Evolutionary conservation across 441 rosid genomes (phyloP).

Genomic region (Heliophila coronopifolia): DNA sequence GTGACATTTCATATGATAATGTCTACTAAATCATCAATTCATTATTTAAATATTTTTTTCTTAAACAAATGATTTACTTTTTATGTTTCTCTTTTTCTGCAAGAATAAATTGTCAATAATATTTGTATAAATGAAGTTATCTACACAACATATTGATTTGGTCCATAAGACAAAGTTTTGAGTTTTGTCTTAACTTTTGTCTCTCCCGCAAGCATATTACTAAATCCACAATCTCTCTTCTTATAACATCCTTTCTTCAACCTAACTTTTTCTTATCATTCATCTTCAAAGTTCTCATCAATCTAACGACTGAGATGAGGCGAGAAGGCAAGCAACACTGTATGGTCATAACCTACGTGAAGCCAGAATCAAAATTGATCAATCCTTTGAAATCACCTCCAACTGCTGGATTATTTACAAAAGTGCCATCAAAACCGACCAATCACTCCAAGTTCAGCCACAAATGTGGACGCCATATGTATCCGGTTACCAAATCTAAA

Average conservation of each 20-base stretch:
- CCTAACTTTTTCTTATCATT: not conserved
- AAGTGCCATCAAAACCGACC: constrained; percentile 49
- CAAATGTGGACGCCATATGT: constrained; percentile 41
- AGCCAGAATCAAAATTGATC: constrained; percentile 31
- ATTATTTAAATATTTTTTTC: too few species aligned
- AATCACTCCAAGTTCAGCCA: constrained; percentile 83
- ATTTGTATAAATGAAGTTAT: constrained; percentile 13
- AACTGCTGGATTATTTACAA: constrained; percentile 51
- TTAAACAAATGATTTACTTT: too few species aligned
- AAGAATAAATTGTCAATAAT: not conserved
- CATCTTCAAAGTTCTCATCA: not conserved
- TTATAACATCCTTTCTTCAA: constrained; percentile 21
- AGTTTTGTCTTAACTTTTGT: constrained; percentile 9
- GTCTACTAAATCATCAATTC: too few species aligned
- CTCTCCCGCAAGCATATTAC: constrained; percentile 33
- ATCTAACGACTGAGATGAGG: constrained; percentile 35
- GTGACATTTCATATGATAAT: too few species aligned
- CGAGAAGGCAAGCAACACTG: constrained; percentile 79
- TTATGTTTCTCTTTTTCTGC: not conserved
- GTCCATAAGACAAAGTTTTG: constrained; percentile 24
- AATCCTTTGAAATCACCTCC: constrained; percentile 43
- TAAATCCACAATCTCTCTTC: constrained; percentile 6
- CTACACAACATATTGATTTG: constrained; percentile 25
- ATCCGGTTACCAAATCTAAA: constrained; percentile 27
- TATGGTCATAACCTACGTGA: constrained; percentile 48